Conservation (phyloP, 306 rosid genomes). For the Casuarina equisetifolia region DNA sequence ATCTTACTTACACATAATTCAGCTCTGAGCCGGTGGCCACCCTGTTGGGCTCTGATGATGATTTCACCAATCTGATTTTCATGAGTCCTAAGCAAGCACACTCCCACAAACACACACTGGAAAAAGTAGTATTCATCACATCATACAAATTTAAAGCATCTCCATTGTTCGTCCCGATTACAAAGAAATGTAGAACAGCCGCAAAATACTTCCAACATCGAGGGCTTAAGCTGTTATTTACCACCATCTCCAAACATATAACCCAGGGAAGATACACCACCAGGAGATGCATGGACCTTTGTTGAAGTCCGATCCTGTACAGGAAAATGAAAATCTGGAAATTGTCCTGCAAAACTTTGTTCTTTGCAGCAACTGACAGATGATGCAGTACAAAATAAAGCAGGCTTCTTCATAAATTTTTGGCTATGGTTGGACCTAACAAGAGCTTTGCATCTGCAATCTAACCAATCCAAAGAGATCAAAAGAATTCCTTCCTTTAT, state of each 20-base stretch:
- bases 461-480: neutral
- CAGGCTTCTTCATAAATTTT: too few species aligned
- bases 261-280: constrained; percentile 41
- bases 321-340: neutral
- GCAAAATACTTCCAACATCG: neutral
- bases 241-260: constrained; percentile 37
- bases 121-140: neutral
- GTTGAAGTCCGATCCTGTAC: constrained; percentile 45
- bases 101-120: neutral
- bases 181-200: neutral
- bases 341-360: neutral
- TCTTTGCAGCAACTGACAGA: too few species aligned
- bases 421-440: neutral
- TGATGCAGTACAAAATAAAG: too few species aligned
- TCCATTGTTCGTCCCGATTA: neutral
- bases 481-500: too few species aligned
- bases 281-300: constrained; percentile 41
- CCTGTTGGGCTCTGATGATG: neutral
- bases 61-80: neutral
- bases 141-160: too few species aligned
- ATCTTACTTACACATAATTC: neutral
- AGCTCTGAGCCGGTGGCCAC: neutral
- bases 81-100: neutral
- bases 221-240: neutral
- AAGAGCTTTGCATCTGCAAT: neutral